Evolutionary conservation across 1,139 yeast genomes (phyloP).

Genomic region (Saccharomycopsis phalli): DNA sequence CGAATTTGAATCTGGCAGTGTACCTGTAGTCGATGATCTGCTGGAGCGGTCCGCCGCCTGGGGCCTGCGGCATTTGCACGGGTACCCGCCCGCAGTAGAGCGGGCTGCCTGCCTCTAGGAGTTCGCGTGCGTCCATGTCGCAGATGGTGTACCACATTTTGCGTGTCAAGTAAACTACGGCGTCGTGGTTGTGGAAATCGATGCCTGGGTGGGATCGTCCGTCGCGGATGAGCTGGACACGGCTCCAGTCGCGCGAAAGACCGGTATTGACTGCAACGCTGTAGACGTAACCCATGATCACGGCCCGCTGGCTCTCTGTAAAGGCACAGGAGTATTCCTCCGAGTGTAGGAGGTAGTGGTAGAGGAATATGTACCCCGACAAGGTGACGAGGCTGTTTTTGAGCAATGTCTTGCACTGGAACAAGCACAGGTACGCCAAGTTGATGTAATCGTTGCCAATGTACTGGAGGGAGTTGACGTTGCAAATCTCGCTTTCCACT

Average conservation of each 20-base stretch:
- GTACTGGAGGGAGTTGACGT: slow-evolving; percentile 4
- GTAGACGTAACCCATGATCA: slow-evolving; percentile 2
- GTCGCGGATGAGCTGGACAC: neutral
- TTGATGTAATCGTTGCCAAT: slow-evolving; percentile 11
- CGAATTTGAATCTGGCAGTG: neutral
- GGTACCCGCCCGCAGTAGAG: too few relatives aligned
- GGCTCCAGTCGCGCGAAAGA: slow-evolving; percentile 13
- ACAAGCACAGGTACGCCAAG: slow-evolving; percentile 14
- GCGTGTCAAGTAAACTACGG: slow-evolving; percentile 2
- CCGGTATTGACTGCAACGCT: slow-evolving; percentile 7
- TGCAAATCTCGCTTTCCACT: slow-evolving; percentile 11
- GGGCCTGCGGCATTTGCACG: neutral
- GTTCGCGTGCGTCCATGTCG: slow-evolving; percentile 2
- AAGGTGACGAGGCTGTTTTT: slow-evolving; percentile 10
- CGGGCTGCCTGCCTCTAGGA: slow-evolving; percentile 8
- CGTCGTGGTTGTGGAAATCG: slow-evolving; percentile 2
- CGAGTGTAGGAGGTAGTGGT: slow-evolving; percentile 7
- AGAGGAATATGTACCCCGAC: slow-evolving; percentile 3
- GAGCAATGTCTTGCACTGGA: slow-evolving; percentile 8
- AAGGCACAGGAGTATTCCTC: slow-evolving; percentile 9
- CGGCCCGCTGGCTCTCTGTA: slow-evolving; percentile 3
- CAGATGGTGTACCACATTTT: slow-evolving; percentile 3
- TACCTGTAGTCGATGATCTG: neutral
- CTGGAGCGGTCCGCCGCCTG: neutral
- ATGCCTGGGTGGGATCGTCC: slow-evolving; percentile 11